Evolutionary conservation across 441 rosid genomes (phyloP).

Genomic region (Gossypium davidsonii): DNA sequence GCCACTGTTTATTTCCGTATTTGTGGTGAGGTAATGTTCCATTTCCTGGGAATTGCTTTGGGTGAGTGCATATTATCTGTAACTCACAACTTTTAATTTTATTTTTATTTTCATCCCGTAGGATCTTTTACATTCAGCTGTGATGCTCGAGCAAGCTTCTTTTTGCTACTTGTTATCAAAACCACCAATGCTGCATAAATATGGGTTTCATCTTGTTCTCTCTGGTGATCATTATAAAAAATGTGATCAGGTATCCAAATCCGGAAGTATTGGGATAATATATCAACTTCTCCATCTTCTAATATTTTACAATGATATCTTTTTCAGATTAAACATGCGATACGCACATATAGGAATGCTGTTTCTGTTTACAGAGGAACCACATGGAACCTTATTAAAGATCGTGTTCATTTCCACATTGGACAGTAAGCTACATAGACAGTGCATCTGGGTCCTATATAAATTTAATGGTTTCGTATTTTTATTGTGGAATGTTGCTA

Average conservation of each 20-base stretch:
- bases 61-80: constrained; percentile 13
- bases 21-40: constrained; percentile 72
- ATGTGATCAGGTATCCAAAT: constrained; percentile 80
- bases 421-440: constrained; percentile 73
- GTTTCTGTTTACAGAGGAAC: constrained; percentile 79
- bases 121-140: constrained; percentile 96
- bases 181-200: constrained; percentile 92
- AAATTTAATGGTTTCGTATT: constrained; percentile 8
- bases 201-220: constrained; percentile 97
- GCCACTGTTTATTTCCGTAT: constrained; percentile 89
- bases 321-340: constrained; percentile 85
- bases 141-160: constrained; percentile 99
- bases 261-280: constrained; percentile 7
- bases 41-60: constrained; percentile 27
- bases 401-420: constrained; percentile 90
- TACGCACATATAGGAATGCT: constrained; percentile 88
- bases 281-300: constrained; percentile 8
- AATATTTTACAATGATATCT: neutral
- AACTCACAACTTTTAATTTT: constrained; percentile 14
- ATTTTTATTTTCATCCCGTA: constrained; percentile 22
- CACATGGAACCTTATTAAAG: constrained; percentile 84
- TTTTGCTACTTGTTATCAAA: constrained; percentile 84
- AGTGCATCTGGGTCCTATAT: constrained; percentile 17
- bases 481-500: constrained; percentile 19
- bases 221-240: constrained; percentile 91